Percentiles rank a stretch among this genome's conserved stretches.
Conservation (phyloP, 2,329 filamentous ascomycete genomes). For the Neonectria neomacrospora region DNA sequence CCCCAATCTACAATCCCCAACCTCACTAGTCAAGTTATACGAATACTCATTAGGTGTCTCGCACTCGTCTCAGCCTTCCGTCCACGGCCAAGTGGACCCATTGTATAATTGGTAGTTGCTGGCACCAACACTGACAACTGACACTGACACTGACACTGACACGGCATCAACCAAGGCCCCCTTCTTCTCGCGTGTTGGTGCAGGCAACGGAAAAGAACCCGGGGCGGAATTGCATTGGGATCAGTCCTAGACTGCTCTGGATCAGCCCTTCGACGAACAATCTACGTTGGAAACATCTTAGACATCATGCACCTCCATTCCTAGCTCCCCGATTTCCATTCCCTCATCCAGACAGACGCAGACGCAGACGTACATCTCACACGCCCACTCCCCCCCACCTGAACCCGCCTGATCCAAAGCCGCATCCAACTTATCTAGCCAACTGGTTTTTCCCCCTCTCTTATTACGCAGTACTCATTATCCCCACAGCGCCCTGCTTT, state of each 20-base stretch:
- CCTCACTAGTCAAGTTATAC: background rate
- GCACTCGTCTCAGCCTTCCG: constrained; percentile 27
- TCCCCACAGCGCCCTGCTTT: background rate
- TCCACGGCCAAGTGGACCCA: constrained; percentile 12
- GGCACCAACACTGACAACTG: too few relatives aligned
- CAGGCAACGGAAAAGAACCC: background rate
- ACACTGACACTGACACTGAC: constrained; percentile 1
- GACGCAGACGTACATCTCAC: background rate
- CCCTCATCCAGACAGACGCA: background rate
- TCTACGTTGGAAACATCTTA: background rate
- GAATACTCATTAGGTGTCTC: background rate
- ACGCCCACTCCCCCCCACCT: background rate
- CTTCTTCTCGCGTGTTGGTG: too few relatives aligned
- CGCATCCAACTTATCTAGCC: background rate
- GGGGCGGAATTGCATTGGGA: too few relatives aligned
- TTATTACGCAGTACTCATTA: too few relatives aligned
- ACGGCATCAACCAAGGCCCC: too few relatives aligned
- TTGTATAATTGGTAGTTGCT: too few relatives aligned
- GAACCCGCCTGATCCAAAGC: background rate
- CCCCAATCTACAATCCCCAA: background rate
- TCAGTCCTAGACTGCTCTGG: too few relatives aligned
- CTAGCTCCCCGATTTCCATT: background rate
- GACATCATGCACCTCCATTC: background rate
- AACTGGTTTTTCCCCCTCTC: background rate
- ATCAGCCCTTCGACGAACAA: background rate